Base-by-base conservation (phyloP, 1,284 basidiomycete genomes). In the Pascua sp. region DNA sequence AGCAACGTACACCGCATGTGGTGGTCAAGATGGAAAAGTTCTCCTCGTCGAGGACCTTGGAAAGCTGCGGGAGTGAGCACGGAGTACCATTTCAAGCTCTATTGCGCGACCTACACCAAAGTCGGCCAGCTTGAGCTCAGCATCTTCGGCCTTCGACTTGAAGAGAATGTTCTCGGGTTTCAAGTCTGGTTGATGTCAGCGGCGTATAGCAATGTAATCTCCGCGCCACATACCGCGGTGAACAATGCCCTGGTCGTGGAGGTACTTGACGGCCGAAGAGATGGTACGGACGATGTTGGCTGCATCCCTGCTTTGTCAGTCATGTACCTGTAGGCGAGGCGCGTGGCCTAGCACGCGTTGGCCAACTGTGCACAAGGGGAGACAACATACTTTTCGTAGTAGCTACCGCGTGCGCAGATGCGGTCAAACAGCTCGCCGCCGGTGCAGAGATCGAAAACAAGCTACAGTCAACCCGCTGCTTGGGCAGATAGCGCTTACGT, bases 161-260 rank as follows among this genome's bases (percentile, higher is more conserved):
- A 98, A 98, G 18, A 98, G 82, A 18, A 98, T 82, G 78, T 98
- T 98, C 79, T 98, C 95, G 7, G 95, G 95, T 77, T 98, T 98
- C 63, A 98, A 80, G 73, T 98, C 91, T 89, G 62, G 2, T 17
- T 8, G 24, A 17, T 4, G 18, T 44, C 24, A 53, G 40, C 18
- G 38, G 10, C 40, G 18, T 41, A 44, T 46, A 49, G 51, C 0
- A 24, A 24, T n/a, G n/a, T 38, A 42, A 32, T 17, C 42, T 48
- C 46, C 55, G 36, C 24, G n/a, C 13, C 7, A 13, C 50, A 32
- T 50, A 88, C 88, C 90, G 68, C 95, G 84, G 73, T 98, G 95
- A n/a, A 98, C 95, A 69, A 98, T 94, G 9, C 91, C 93, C 63
- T 87, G 85, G 47, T 86, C 84, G 72, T 98, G 95, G 55, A 98